phyloP scores from a whole-genome alignment of 768 basidiomycete genomes.

The Obba rivulosa region DNA sequence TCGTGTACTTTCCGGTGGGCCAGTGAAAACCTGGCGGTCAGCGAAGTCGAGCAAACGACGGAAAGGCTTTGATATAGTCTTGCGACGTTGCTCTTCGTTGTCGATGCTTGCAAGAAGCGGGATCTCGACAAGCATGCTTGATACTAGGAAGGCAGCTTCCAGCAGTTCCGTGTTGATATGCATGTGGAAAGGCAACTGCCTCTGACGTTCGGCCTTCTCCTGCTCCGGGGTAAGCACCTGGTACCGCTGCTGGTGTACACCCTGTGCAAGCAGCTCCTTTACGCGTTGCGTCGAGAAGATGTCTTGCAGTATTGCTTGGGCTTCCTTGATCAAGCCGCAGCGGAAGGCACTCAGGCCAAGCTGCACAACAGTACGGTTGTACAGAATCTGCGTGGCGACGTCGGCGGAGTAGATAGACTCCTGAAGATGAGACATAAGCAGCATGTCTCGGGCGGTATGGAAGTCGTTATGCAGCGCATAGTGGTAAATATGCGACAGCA shows the following conservation, averaged over 20 bases:
- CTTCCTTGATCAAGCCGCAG: constrained; percentile 88
- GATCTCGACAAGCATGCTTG: constrained; percentile 98
- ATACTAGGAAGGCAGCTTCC: constrained; percentile 96
- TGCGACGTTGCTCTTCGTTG: constrained; percentile 89
- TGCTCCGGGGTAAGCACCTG: constrained; percentile 88
- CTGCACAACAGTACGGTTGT: constrained; percentile 96
- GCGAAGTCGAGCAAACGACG: constrained; percentile 92
- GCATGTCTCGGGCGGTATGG: constrained; percentile 94
- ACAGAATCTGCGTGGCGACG: constrained; percentile 94
- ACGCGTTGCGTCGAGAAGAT: constrained; percentile 96
- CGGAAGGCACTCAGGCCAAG: constrained; percentile 97
- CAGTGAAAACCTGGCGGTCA: constrained; percentile 95
- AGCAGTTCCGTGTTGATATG: constrained; percentile 98
- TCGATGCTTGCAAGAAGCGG: constrained; percentile 92
- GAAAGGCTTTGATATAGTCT: constrained; percentile 95
- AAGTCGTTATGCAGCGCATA: constrained; percentile 96
- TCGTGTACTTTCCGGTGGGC: constrained; percentile 95
- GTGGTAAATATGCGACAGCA: constrained; percentile 97
- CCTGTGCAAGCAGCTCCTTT: constrained; percentile 95
- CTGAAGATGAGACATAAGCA: constrained; percentile 98
- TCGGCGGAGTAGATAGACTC: constrained; percentile 95
- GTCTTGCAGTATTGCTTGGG: constrained; percentile 88
- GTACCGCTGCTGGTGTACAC: constrained; percentile 89
- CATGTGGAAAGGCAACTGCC: constrained; percentile 98
- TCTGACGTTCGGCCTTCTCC: constrained; percentile 92